Evolutionary conservation across 192 early-diverging fungal species (phyloP).

Genomic region (Obelidium mucronatum): DNA sequence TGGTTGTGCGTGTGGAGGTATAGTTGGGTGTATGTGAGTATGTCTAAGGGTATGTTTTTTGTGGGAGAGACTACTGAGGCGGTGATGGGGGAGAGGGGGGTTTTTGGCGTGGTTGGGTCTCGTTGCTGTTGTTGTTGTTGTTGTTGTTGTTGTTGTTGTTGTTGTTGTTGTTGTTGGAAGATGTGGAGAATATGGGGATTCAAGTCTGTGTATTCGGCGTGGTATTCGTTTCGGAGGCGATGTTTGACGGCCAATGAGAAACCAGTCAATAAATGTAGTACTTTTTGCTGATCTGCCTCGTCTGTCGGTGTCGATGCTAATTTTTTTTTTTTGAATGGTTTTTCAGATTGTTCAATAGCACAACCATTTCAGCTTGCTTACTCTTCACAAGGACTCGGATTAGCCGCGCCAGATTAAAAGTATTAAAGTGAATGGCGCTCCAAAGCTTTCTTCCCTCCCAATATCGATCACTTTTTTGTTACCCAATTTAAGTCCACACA

Average conservation of each 20-base stretch:
- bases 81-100: neutral
- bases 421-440: too few relatives aligned
- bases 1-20: conserved; percentile 2
- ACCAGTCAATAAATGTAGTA: neutral
- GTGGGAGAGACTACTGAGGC: neutral
- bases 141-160: neutral
- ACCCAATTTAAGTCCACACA: neutral
- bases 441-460: too few relatives aligned
- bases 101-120: neutral
- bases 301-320: too few relatives aligned
- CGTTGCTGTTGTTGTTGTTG: neutral
- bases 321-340: too few relatives aligned
- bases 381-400: too few relatives aligned
- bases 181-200: neutral
- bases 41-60: neutral
- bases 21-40: neutral
- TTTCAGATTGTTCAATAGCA: too few relatives aligned
- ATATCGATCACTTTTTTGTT: too few relatives aligned
- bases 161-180: neutral
- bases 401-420: too few relatives aligned
- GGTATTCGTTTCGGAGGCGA: neutral
- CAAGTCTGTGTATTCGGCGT: neutral
- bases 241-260: neutral
- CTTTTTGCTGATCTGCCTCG: too few relatives aligned
- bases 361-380: too few relatives aligned